Evolutionary conservation across 2,329 filamentous ascomycete species (phyloP).

Genomic region (Annulohypoxylon truncatum): DNA sequence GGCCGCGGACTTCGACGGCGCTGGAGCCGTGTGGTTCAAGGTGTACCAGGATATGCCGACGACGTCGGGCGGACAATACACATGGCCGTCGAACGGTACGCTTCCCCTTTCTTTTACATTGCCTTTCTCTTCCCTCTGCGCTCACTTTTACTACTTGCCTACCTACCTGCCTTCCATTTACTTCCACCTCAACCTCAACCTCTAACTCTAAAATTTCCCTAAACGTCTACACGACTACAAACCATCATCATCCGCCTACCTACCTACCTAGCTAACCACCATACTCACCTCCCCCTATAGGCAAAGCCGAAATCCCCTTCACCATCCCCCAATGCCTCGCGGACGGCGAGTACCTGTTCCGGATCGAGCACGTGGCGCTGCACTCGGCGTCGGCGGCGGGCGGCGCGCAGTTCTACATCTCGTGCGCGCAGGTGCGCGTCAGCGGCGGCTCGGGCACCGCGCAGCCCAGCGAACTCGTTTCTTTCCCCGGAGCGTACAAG

Average conservation of each 20-base stretch:
- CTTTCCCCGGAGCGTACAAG: constrained; percentile 54
- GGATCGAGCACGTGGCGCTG: constrained; percentile 53
- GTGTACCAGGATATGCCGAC: constrained; percentile 55
- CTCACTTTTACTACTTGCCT: too few relatives aligned
- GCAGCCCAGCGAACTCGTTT: constrained; percentile 44
- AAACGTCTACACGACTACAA: too few relatives aligned
- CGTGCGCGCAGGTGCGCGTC: constrained; percentile 52
- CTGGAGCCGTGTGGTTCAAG: constrained; percentile 57
- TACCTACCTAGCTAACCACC: background rate
- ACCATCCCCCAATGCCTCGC: constrained; percentile 51
- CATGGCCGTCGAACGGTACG: constrained; percentile 54
- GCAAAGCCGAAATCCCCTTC: constrained; percentile 47
- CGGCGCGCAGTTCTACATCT: constrained; percentile 54
- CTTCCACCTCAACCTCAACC: too few relatives aligned
- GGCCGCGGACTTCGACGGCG: constrained; percentile 54
- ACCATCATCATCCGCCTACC: too few relatives aligned
- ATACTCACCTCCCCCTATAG: constrained; percentile 28
- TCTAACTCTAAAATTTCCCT: too few relatives aligned
- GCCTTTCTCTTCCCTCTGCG: too few relatives aligned
- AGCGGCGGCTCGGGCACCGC: constrained; percentile 48
- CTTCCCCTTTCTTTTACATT: background rate
- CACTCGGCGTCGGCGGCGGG: constrained; percentile 49
- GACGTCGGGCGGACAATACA: constrained; percentile 50
- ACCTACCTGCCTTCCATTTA: too few relatives aligned
- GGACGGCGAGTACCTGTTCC: constrained; percentile 54